Base-by-base conservation (phyloP, 2,329 filamentous ascomycete species). In the Ophiostoma perfectum region DNA sequence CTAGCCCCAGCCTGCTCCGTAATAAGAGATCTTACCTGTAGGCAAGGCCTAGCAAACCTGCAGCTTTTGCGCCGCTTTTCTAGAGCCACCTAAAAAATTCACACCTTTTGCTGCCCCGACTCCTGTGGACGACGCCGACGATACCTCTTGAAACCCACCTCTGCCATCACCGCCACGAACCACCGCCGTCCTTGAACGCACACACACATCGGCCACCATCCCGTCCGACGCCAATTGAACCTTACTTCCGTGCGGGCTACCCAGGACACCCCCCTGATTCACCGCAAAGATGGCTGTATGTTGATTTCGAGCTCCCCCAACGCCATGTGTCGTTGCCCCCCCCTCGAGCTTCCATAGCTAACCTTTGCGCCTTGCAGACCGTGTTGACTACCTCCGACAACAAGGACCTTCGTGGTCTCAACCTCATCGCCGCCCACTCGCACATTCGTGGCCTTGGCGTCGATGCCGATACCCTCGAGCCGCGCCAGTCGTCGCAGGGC, bases 371-470 rank as follows among this genome's bases (percentile, higher is more conserved):
- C 55, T 39, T 71, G 64, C 73, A 87, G 84, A 84, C 83, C 73
- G 82, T 88, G 71, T 81, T 87, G 77, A 98, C 95, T 75, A 88
- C 98, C 78, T 91, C 93, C 77, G 94, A 98, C 84, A 91, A 88
- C 80, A 97, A 95, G 81, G 94, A 98, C 86, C 90, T 98, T 77
- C 90, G 93, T 74, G 93, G 93, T 72, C 88, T 99, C 77, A 98
- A 97, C 80, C 90, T 99, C 80, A 96, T 99, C 79, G 95, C 95
- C 71, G 94, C 95, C 70, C 95, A 99, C 82, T 99, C 95, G 69
- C 95, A 99, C 80, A 97, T 99, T 76, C 91, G 93, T 75, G 95
- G 95, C 64, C 87, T 99, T 44, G 95, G 95, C 72, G 93, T 99
- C 74, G 93, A 98, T 82, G 82, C 88, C 70, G 93, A 96, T 76